Evolutionary conservation across 2,329 filamentous ascomycete species (phyloP), one percentile per base, ranked within the genome.

Genomic region (Aspergillus thermomutatus): DNA sequence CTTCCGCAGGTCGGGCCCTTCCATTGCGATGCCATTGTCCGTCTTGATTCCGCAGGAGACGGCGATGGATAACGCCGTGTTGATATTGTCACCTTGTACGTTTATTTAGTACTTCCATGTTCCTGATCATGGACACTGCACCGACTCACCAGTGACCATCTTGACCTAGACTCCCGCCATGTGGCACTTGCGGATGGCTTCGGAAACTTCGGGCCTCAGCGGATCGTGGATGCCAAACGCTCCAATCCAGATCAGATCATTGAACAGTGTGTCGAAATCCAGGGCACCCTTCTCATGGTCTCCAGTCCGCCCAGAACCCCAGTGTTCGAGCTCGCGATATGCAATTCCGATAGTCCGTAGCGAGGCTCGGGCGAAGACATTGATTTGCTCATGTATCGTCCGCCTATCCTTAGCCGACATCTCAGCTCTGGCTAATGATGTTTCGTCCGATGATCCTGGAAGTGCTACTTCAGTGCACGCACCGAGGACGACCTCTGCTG

Each of bases 221-320:
- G 88, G 88, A 71, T 91, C 88, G 68, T 90, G 87, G 66, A 91
- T 91, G 64, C 88, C 88, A 49, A 89, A 86, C 43, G 90, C 78
- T n/a, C 86, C 85, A 62, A 91, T 75, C 76, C 91, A 89, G 3
- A 83, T 86, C 84, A 93, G 90, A 54, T 89, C 80, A 52, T 82
- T 80, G 71, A 91, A 89, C 2, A 92, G 71, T 57, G 86, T 83
- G 14, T 87, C 83, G 57, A 92, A 89, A 3, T 86, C 78, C 21
- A 83, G 86, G 56, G 87, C 82, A 21, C 80, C 81, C 7, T 78
- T 70, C 63, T 89, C 85, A 57, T 88, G 86, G 59, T 87, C 83
- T 31, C 80, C 71, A 28, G 74, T 80, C 45, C 77, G 79, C 79
- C 40, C 72, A 75, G 86, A 87, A 26, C 89, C 88, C 82, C 87